phyloP scores from a whole-genome alignment of 2,329 filamentous ascomycete species.

The Magnaporthales sp. region DNA sequence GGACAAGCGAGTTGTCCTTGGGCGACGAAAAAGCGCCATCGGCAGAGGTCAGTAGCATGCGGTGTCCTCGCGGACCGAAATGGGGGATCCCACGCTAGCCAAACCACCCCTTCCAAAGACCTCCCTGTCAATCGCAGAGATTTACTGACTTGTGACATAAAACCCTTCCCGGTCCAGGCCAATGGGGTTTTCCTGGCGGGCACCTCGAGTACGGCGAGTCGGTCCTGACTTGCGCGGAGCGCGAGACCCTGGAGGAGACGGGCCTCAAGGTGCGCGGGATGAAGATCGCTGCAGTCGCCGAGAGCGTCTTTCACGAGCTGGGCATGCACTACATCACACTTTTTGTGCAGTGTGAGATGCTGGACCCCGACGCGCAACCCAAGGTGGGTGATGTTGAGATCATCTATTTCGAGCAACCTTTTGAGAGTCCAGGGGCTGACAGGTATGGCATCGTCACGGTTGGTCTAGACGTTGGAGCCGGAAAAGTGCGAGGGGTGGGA shows the following conservation, averaged over 20 bases:
- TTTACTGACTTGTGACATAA: neutral
- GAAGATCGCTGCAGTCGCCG: constrained; percentile 52
- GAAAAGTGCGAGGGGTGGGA: constrained; percentile 42
- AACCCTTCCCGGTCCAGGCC: constrained; percentile 9
- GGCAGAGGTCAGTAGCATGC: constrained; percentile 31
- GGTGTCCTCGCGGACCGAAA: neutral
- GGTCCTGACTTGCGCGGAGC: constrained; percentile 50
- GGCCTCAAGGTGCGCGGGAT: constrained; percentile 45
- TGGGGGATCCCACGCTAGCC: neutral
- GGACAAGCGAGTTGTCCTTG: constrained; percentile 35
- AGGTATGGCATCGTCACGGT: neutral
- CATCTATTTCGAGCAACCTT: neutral
- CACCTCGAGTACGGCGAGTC: constrained; percentile 65
- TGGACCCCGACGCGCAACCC: constrained; percentile 38
- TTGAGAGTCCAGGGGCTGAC: neutral
- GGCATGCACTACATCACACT: constrained; percentile 68
- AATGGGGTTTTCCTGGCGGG: constrained; percentile 61
- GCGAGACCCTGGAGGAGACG: constrained; percentile 66
- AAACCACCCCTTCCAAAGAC: neutral
- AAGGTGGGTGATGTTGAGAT: constrained; percentile 37
- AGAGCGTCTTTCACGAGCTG: constrained; percentile 52
- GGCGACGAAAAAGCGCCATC: constrained; percentile 38
- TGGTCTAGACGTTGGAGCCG: constrained; percentile 32
- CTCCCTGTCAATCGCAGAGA: too few relatives aligned
- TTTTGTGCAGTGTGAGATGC: constrained; percentile 49